Conservation (phyloP, 495 filamentous ascomycete species). For the Staphylotrichum tortipilum region DNA sequence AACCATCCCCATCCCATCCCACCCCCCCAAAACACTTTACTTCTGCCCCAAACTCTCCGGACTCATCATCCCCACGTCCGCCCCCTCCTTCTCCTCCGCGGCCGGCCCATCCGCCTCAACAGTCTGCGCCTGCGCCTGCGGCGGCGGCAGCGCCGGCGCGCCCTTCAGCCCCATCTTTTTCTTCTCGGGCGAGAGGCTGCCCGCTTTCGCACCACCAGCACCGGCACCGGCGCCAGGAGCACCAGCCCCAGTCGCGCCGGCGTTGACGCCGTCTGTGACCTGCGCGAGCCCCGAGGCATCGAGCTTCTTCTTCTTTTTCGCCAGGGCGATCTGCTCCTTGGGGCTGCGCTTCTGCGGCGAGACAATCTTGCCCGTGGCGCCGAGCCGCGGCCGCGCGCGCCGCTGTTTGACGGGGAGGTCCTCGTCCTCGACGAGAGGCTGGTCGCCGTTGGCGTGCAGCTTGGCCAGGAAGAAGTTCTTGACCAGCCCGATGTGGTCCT, state of each 20-base stretch:
- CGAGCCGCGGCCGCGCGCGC: slow-evolving; percentile 82
- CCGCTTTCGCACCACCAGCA: neutral
- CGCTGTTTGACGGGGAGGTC: slow-evolving; percentile 88
- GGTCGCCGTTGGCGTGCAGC: slow-evolving; percentile 69
- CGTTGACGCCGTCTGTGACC: slow-evolving; percentile 28
- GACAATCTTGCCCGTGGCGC: slow-evolving; percentile 89
- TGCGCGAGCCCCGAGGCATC: slow-evolving; percentile 35
- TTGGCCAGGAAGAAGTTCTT: slow-evolving; percentile 85
- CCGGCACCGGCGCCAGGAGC: neutral
- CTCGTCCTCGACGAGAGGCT: slow-evolving; percentile 86
- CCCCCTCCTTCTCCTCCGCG: slow-evolving; percentile 13
- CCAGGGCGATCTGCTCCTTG: slow-evolving; percentile 60
- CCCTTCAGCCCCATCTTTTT: neutral
- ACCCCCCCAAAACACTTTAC: neutral
- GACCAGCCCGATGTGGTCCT: slow-evolving; percentile 72
- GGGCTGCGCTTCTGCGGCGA: slow-evolving; percentile 81
- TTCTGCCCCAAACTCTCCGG: slow-evolving; percentile 52
- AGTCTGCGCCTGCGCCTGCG: too few relatives aligned
- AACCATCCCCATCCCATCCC: neutral
- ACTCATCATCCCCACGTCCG: slow-evolving; percentile 52
- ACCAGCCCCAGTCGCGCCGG: too few relatives aligned
- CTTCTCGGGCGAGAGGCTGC: slow-evolving; percentile 7
- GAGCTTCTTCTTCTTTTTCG: slow-evolving; percentile 67
- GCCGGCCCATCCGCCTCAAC: neutral
- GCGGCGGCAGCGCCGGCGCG: neutral